Evolutionary conservation across 805 yeast species (phyloP), one percentile per base, ranked within the genome.

Genomic region (Pichia pseudocactophila): DNA sequence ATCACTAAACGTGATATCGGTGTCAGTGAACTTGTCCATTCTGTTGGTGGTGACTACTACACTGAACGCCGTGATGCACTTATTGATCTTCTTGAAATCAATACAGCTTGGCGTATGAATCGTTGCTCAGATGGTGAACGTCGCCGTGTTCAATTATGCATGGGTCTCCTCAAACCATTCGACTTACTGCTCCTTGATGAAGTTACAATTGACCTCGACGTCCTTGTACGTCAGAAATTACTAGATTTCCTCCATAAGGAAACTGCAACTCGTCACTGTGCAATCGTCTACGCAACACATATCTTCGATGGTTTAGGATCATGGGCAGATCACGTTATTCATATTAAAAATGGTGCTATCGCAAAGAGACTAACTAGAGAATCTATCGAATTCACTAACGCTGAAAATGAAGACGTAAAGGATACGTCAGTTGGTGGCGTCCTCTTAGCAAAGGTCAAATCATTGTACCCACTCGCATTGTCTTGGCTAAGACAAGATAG

Each of bases 201-300:
- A 60, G 97, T 92, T 31, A 92, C 98, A 0, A 96, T 92, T 22
- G 98, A 92, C 61, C 70, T 92, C 51, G 98, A 92, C 57, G 98
- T 92, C 7, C 70, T 92, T 38, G 97, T 89, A 2, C 71, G 98
- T 52, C 76, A 79, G 28, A 70, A 86, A 42, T 65, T 92, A 39
- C 65, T 92, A 48, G 66, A 70, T 1, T 92, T 85, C 57, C 66
- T 92, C 52, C 72, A 71, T 50, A 56, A 63, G n/a, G 98, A 92
- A 58, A 86, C 96, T 5, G 67, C 65, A 38, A 57, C 65, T 0
- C 70, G 97, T 45, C 63, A 71, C 16, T 79, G 94, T 47, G 78
- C 88, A 37, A 85, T 92, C 30, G 78, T 90, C 4, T 92, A 92
- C 58, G 92, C 97, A 3, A 92, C 98, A 0, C 98, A 92, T 56